Conservation (phyloP, 1,139 yeast genomes). For the Hemisphaericaspora subhashii region DNA sequence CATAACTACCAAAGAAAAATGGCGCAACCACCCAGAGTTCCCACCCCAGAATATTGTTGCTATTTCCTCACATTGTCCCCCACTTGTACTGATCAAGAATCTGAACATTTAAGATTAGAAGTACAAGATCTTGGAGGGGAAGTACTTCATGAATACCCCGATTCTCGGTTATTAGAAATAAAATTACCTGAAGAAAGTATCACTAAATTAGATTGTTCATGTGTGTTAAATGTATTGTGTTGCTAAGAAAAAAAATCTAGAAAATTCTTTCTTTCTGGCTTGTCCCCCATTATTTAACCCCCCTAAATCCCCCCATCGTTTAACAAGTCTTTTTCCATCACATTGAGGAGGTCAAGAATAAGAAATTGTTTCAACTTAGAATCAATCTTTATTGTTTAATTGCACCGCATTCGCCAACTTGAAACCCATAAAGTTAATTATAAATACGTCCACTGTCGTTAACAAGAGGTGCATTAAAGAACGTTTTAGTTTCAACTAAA, state of each 20-base stretch:
- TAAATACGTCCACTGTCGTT: background rate
- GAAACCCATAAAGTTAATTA: too few species aligned
- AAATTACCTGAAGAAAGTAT: background rate
- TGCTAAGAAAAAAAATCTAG: background rate
- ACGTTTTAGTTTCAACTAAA: background rate
- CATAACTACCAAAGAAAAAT: too few species aligned
- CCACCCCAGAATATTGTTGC: background rate
- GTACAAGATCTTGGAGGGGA: conserved; percentile 1
- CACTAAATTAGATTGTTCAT: background rate
- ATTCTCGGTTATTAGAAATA: background rate
- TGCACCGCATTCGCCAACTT: too few species aligned
- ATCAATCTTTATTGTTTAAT: too few species aligned
- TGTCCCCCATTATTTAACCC: too few species aligned
- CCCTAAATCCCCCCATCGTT: too few species aligned
- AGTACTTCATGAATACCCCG: background rate
- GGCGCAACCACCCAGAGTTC: too few species aligned
- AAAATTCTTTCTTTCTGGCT: too few species aligned
- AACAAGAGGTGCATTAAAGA: background rate
- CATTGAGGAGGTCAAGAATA: too few species aligned
- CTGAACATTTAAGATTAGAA: background rate
- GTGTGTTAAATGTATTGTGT: background rate
- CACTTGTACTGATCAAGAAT: background rate
- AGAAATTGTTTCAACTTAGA: too few species aligned
- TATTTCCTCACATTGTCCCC: background rate
- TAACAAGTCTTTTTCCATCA: too few species aligned